These are phyloP conservation scores for Zymoseptoria brevis DNA, from an alignment of 2,329 filamentous ascomycete species.

Conservation along the genomic window DNA sequence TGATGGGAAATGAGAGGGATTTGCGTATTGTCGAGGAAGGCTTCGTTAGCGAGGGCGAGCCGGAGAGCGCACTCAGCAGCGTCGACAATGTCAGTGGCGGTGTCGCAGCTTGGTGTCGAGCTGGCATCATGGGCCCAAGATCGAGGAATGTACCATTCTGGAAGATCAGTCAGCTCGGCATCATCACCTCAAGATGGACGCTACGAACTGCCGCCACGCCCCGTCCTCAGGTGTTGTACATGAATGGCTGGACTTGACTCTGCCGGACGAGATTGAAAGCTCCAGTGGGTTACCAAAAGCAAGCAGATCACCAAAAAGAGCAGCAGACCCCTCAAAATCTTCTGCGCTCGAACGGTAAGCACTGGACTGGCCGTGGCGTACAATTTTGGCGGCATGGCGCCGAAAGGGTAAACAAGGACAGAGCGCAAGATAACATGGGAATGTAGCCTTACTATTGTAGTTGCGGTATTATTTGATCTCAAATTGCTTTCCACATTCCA, in stretches of 20 bases:
- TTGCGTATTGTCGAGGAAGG: constrained; percentile 1
- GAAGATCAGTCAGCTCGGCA: background rate
- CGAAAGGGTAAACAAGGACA: background rate
- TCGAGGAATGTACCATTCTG: background rate
- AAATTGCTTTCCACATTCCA: background rate
- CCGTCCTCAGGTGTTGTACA: background rate
- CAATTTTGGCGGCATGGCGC: background rate
- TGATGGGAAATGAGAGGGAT: constrained; percentile 5
- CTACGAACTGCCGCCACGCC: background rate
- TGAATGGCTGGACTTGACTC: background rate
- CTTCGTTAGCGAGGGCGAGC: constrained; percentile 1
- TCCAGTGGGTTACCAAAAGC: background rate
- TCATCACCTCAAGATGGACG: background rate
- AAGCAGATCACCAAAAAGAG: background rate
- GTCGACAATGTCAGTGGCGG: background rate
- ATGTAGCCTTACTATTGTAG: background rate
- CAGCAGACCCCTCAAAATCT: background rate
- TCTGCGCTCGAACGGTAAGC: background rate
- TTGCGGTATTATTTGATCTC: background rate
- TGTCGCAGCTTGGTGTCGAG: background rate
- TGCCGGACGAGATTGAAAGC: background rate
- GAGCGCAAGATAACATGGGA: background rate
- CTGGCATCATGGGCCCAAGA: background rate
- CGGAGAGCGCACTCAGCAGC: constrained; percentile 5
- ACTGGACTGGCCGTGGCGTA: background rate